Evolutionary conservation across 1,139 yeast genomes (phyloP).

Genomic region (Yamadazyma membranifaciens): DNA sequence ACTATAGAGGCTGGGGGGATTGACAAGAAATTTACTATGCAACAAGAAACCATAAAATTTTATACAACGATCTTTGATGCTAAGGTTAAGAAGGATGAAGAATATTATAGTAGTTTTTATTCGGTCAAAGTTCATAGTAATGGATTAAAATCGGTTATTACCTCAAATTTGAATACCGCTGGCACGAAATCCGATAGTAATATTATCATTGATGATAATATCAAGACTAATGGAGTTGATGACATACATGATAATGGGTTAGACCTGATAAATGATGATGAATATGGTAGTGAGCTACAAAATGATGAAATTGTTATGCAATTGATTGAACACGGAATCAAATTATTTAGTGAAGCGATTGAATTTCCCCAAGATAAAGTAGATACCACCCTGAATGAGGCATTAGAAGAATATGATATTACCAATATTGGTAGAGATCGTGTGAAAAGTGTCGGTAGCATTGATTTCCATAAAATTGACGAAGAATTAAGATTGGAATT

Average conservation of each 20-base stretch:
- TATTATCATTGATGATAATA: background rate
- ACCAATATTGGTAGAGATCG: conserved; percentile 17
- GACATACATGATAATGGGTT: conserved; percentile 9
- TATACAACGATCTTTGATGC: conserved; percentile 27
- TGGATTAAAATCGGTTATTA: conserved; percentile 24
- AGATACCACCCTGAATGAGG: background rate
- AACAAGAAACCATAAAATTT: conserved; percentile 13
- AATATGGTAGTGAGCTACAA: background rate
- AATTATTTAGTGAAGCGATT: conserved; percentile 17
- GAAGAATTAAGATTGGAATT: conserved; percentile 26
- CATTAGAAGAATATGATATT: conserved; percentile 31
- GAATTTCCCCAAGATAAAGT: conserved; percentile 8
- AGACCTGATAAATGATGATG: conserved; percentile 2
- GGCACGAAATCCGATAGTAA: background rate
- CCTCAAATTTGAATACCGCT: conserved; percentile 18
- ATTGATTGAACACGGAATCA: conserved; percentile 17
- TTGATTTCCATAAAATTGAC: conserved; percentile 23
- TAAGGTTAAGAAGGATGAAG: conserved; percentile 19
- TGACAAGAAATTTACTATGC: background rate
- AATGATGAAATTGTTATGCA: background rate
- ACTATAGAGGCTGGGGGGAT: background rate
- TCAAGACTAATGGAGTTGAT: background rate
- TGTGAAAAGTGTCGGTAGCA: conserved; percentile 1
- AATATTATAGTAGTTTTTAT: conserved; percentile 24
- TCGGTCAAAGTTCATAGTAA: conserved; percentile 26